Evolutionary conservation across 192 early-diverging fungal genomes (phyloP).

Genomic region (Coemansia reversa): DNA sequence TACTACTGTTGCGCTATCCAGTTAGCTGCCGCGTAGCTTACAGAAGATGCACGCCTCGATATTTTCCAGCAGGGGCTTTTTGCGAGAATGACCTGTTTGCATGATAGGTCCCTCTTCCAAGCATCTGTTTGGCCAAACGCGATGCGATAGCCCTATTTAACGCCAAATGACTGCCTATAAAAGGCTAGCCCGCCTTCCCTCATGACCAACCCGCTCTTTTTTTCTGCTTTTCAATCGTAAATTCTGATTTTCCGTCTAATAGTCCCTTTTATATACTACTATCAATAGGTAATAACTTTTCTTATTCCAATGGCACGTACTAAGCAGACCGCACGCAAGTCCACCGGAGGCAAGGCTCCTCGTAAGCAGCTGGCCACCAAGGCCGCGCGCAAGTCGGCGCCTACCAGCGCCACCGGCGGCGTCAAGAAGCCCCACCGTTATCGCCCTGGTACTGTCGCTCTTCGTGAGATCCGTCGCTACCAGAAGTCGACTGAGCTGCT

Average conservation of each 20-base stretch:
- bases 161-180: background rate
- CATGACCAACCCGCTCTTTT: background rate
- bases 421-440: slow-evolving; percentile 93
- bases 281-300: slow-evolving; percentile 2
- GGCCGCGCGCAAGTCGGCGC: slow-evolving; percentile 97
- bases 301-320: slow-evolving; percentile 16
- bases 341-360: slow-evolving; percentile 98
- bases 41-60: slow-evolving; percentile 17
- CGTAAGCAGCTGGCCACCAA: slow-evolving; percentile 96
- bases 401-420: slow-evolving; percentile 76
- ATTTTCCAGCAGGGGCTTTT: background rate
- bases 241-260: slow-evolving; percentile 6
- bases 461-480: slow-evolving; percentile 90
- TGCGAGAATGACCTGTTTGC: background rate
- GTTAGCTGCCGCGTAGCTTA: background rate
- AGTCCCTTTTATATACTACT: background rate
- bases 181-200: background rate
- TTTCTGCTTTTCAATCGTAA: slow-evolving; percentile 6
- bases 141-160: background rate
- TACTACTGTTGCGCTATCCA: background rate
- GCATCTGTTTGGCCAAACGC: background rate
- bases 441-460: slow-evolving; percentile 84
- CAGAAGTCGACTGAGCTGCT: slow-evolving; percentile 96
- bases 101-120: background rate
- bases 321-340: slow-evolving; percentile 82